Percentiles rank a stretch among this genome's conserved stretches.
Conservation (phyloP, 2,329 filamentous ascomycete genomes). For the Leptographium lundbergii region DNA sequence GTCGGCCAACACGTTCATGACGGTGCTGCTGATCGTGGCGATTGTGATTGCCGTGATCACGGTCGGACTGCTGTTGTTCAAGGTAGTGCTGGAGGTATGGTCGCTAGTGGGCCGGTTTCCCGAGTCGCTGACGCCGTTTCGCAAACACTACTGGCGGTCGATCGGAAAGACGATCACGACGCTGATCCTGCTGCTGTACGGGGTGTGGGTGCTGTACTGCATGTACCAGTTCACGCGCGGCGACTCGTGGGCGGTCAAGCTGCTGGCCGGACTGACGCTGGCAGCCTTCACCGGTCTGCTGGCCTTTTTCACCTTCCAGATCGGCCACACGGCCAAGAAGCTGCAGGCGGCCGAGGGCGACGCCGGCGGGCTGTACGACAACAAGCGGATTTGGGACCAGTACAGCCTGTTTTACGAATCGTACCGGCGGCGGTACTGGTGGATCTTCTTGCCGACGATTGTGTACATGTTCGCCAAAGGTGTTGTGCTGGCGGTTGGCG, state of each 20-base stretch:
- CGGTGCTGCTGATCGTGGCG: slow-evolving; percentile 74
- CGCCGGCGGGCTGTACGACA: slow-evolving; percentile 60
- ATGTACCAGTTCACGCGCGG: slow-evolving; percentile 89
- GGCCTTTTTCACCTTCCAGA: slow-evolving; percentile 73
- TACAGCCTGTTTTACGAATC: slow-evolving; percentile 97
- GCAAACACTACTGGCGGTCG: slow-evolving; percentile 91
- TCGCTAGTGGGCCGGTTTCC: slow-evolving; percentile 83
- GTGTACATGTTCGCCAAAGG: slow-evolving; percentile 86
- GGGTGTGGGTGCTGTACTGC: slow-evolving; percentile 91
- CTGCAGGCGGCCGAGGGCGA: slow-evolving; percentile 69
- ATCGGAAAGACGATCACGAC: slow-evolving; percentile 82
- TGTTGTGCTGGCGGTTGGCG: slow-evolving; percentile 68
- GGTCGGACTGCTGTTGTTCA: slow-evolving; percentile 77
- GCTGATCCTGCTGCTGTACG: slow-evolving; percentile 82
- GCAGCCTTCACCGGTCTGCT: slow-evolving; percentile 68
- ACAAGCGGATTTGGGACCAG: slow-evolving; percentile 85
- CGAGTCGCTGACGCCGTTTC: slow-evolving; percentile 65
- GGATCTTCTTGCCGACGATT: slow-evolving; percentile 85
- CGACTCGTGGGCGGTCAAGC: slow-evolving; percentile 87
- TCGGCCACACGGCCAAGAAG: slow-evolving; percentile 61
- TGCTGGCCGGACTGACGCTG: slow-evolving; percentile 71
- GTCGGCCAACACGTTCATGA: slow-evolving; percentile 91
- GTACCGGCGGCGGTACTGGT: slow-evolving; percentile 93
- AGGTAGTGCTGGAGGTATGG: slow-evolving; percentile 84
- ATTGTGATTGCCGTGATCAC: slow-evolving; percentile 76